Conservation (phyloP, 345 rosid genomes). For the Toxicodendron radicans region DNA sequence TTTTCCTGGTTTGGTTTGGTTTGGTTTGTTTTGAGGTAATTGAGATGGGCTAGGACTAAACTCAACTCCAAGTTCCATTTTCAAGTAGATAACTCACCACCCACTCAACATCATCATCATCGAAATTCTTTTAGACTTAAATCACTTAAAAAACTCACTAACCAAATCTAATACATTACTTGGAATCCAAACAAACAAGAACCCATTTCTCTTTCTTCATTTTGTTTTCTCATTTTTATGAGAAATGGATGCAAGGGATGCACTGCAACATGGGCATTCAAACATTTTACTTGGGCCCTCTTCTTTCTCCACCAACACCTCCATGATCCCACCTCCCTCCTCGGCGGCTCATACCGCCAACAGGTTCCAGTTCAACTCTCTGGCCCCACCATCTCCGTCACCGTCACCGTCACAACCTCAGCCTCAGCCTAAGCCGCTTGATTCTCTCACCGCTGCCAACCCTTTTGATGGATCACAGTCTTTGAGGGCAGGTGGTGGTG, state of each 20-base stretch:
- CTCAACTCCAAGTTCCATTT: not conserved
- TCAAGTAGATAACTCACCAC: constrained; percentile 21
- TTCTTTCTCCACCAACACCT: constrained; percentile 23
- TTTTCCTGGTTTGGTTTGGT: not conserved
- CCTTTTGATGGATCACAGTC: constrained; percentile 69
- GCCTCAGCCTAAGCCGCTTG: constrained; percentile 1
- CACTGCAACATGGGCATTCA: constrained; percentile 15
- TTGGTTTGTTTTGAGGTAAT: too few species aligned
- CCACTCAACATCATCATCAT: not conserved
- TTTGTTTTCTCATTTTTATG: not conserved
- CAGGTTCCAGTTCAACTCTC: constrained; percentile 17
- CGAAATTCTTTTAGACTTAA: too few species aligned
- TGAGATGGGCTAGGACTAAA: too few species aligned
- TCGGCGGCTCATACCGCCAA: not conserved
- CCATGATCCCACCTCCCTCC: constrained; percentile 33
- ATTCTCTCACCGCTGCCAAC: constrained; percentile 4
- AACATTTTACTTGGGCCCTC: constrained; percentile 21
- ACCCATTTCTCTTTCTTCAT: not conserved
- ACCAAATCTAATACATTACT: not conserved
- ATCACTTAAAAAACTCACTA: too few species aligned
- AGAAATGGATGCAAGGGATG: constrained; percentile 58
- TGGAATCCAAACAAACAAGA: constrained; percentile 10
- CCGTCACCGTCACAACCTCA: constrained; percentile 5
- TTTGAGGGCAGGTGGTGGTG: constrained; percentile 31
- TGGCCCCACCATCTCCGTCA: not conserved